Percentiles rank a stretch among this genome's conserved stretches.
These are phyloP conservation scores for Luzula sylvatica DNA, from an alignment of 176 grass and related monocot species.

Conservation along the genomic window DNA sequence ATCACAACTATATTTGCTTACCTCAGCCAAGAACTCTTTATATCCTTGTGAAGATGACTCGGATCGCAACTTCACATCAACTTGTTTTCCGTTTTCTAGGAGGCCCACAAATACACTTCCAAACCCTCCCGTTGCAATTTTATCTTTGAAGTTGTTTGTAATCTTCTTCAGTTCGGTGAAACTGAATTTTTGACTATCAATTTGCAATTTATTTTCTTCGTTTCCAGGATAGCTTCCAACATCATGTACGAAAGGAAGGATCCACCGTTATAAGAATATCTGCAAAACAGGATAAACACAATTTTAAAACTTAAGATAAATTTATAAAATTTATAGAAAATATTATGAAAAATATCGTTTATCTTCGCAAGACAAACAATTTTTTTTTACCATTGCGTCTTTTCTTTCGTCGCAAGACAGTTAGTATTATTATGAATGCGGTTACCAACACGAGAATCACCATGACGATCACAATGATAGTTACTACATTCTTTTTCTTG, in stretches of 20 bases:
- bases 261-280: no score
- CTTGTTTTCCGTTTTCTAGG: slow-evolving; percentile 7
- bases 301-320: no score
- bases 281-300: no score
- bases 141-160: slow-evolving; percentile 7
- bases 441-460: background rate
- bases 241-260: no score
- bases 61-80: slow-evolving; percentile 15
- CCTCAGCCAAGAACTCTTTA: slow-evolving; percentile 20
- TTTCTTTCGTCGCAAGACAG: background rate
- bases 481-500: background rate
- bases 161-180: slow-evolving; percentile 12
- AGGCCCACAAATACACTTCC: slow-evolving; percentile 13
- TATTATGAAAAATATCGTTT: no score
- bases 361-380: no score
- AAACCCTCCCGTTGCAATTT: slow-evolving; percentile 20
- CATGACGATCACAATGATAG: background rate
- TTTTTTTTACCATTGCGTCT: no score
- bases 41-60: slow-evolving; percentile 16
- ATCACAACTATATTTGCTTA: no score
- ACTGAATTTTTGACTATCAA: slow-evolving; percentile 7
- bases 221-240: no score
- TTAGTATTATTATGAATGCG: background rate
- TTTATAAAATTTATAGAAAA: no score
- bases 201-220: slow-evolving; percentile 1